Conservation (phyloP, 495 filamentous ascomycete genomes). For the Ramalina peruviana region DNA sequence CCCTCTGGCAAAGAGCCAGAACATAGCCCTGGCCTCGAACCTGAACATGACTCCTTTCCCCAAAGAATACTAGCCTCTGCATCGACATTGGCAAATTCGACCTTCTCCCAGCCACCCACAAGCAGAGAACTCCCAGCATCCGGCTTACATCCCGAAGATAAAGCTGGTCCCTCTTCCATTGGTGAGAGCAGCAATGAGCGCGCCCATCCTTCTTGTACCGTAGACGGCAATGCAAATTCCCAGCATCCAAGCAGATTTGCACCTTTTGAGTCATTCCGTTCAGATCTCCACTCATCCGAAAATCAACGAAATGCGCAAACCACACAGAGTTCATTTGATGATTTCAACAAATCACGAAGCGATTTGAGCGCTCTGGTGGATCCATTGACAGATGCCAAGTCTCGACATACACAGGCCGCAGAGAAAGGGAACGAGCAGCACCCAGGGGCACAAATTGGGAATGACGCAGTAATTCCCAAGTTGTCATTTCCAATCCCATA, state of each 20-base stretch:
- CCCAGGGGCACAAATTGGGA: no score
- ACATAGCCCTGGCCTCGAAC: slow-evolving; percentile 4
- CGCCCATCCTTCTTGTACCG: no score
- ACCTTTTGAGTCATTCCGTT: slow-evolving; percentile 1
- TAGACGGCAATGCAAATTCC: no score
- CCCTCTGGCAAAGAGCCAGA: neutral
- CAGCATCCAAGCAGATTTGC: no score
- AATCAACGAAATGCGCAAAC: neutral
- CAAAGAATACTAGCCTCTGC: slow-evolving; percentile 10
- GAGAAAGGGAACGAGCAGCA: no score
- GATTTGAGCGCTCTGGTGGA: neutral
- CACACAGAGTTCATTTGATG: neutral
- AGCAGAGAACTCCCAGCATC: neutral
- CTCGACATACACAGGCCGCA: no score
- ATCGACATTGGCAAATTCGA: slow-evolving; percentile 1
- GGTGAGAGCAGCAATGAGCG: no score
- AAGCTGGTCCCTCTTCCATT: neutral
- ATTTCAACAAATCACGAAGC: neutral
- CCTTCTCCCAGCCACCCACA: neutral
- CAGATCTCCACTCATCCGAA: neutral
- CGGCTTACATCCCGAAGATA: neutral
- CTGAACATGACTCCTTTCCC: neutral
- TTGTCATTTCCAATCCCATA: neutral
- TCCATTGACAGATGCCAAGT: no score
- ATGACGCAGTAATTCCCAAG: no score